Evolutionary conservation across 192 early-diverging fungal genomes (phyloP), one percentile per base, ranked within the genome.

Genomic region (Entomortierella chlamydospora): DNA sequence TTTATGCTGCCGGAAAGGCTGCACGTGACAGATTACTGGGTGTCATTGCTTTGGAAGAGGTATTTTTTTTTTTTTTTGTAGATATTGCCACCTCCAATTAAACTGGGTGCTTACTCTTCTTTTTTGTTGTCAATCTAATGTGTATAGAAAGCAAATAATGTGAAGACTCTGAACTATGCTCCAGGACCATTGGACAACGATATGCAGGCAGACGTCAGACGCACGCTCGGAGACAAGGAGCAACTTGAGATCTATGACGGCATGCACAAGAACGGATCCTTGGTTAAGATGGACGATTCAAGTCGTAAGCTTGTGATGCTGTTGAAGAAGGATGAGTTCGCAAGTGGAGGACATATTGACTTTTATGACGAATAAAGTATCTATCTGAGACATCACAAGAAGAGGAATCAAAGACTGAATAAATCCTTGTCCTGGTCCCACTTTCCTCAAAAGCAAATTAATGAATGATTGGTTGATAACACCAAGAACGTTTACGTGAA

Each of bases 121-220:
- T n/a, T n/a, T n/a, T n/a, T n/a, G n/a, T n/a, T n/a, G n/a, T n/a
- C n/a, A n/a, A n/a, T n/a, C n/a, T n/a, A n/a, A n/a, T n/a, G n/a
- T n/a, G n/a, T 37, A 28, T 59, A 82, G 81, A 72, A 70, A 29
- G 49, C 31, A 41, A 82, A 73, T 57, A 45, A 85, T 39, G 78
- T 92, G 50, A 87, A 90, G 61, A 87, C 90, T 17, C 82, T 97
- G 42, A 94, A 84, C 65, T 97, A 97, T 82, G 93, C 95, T 3
- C 95, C 95, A 2, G 95, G 95, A 17, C 95, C 95, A 33, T 77
- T 97, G 57, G 93, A 95, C 50, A 93, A 91, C 53, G 85, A 90
- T 37, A 95, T 96, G 95, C 94, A 96, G 81, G 73, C 79, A 1
- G 67, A 84, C 34, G 93, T 96, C 34, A 88, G 95, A 23, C 72